Evolutionary conservation across 495 filamentous ascomycete species (phyloP), one percentile per base, ranked within the genome.

Genomic region (Halenospora varia): DNA sequence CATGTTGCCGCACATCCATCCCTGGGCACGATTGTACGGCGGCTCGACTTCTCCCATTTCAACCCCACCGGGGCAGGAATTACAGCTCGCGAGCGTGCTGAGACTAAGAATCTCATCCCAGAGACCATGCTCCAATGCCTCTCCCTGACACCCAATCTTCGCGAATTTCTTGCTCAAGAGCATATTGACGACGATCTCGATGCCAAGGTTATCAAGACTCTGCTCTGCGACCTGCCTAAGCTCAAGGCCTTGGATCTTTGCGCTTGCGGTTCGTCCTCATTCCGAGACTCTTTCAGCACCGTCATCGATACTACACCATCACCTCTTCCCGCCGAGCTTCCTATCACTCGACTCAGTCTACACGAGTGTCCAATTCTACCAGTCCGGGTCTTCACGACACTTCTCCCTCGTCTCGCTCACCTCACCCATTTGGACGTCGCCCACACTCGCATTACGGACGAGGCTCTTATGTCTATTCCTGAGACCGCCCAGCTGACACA

Each of bases 11-110:
- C 79, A 48, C 83, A 92, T 67, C 84, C 84, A 11, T 80, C 84
- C 11, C 76, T 92, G 50, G 90, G 90, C 17, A 88, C 85, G 26
- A 82, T 94, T 52, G 89, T 94, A 35, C 82, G 87, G 50, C 85
- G 90, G 41, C 73, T 94, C 24, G 90, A 96, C 71, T 92, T 96
- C 69, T 90, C 88, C 44, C 88, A 92, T 75, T 93, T 92, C 72
- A 94, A 90, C 66, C 90, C 90, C 4, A 80, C 88, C 17, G 88
- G 88, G 23, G 75, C 92, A 35, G 91, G 92, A 63, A 82, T 86
- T 49, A 93, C 88, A 45, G 88, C 82, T 63, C 83, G 87, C 72
- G 88, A 91, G 81, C 89, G 90, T 46, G 75, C 80, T 39, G 82
- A 89, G 70, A 88, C 91, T 62, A 87, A 86, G 69, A 92, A 92